Evolutionary conservation across 306 rosid species (phyloP).

Genomic region (Trifolium repens): DNA sequence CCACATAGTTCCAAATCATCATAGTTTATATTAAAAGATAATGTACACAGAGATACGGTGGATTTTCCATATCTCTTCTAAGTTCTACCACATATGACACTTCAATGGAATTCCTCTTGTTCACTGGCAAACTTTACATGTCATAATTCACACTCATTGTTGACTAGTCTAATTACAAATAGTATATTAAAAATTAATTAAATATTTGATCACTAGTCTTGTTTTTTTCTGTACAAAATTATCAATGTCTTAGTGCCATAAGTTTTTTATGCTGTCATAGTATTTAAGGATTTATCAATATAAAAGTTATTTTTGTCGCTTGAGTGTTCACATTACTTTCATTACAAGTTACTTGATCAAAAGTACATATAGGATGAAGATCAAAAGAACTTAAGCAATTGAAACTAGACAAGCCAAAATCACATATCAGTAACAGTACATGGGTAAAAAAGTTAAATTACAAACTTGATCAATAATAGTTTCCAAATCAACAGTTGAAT

Average conservation of each 20-base stretch:
- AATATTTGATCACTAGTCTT: no score
- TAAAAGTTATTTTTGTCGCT: background rate
- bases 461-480: no score
- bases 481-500: background rate
- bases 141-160: constrained; percentile 2
- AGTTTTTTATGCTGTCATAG: background rate
- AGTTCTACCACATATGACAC: background rate
- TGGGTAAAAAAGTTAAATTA: no score
- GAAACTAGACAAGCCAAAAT: no score
- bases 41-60: background rate
- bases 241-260: background rate
- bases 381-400: no score
- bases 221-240: no score
- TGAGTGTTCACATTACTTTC: background rate
- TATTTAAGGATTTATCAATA: background rate
- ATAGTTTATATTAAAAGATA: constrained; percentile 8
- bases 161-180: background rate
- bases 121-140: constrained; percentile 5
- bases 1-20: background rate
- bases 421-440: no score
- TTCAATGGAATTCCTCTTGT: constrained; percentile 10
- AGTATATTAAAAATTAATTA: background rate
- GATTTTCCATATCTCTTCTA: constrained; percentile 20
- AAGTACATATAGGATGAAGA: no score
- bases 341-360: no score